Percentiles rank a stretch among this genome's conserved stretches.
Evolutionary conservation across 768 basidiomycete genomes (phyloP).

Genomic region (Agaricus sinodeliciosus): DNA sequence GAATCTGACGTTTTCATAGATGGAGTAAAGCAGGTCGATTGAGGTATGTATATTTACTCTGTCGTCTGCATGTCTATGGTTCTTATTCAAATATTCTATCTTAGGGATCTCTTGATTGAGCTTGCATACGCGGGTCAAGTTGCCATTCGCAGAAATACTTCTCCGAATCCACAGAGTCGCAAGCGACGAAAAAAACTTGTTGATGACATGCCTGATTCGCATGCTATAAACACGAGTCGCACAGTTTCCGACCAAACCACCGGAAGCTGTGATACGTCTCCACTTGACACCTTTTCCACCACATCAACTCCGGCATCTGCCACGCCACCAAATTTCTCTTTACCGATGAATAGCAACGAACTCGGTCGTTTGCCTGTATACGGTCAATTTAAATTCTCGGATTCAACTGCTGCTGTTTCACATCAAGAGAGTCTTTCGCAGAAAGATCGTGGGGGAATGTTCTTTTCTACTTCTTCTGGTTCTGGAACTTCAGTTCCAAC

Average conservation of each 20-base stretch:
- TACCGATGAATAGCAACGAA: slow-evolving; percentile 54
- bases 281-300: neutral
- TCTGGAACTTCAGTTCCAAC: neutral
- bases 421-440: slow-evolving; percentile 4
- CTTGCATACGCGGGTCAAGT: slow-evolving; percentile 30
- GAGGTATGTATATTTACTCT: slow-evolving; percentile 21
- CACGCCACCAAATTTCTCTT: slow-evolving; percentile 21
- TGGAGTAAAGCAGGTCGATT: slow-evolving; percentile 36
- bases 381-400: slow-evolving; percentile 33
- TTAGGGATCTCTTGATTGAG: slow-evolving; percentile 30
- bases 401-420: slow-evolving; percentile 14
- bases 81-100: neutral
- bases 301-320: slow-evolving; percentile 16
- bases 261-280: neutral
- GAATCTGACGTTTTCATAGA: slow-evolving; percentile 17
- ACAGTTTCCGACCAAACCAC: neutral
- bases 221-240: neutral
- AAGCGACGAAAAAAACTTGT: slow-evolving; percentile 16
- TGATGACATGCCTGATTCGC: slow-evolving; percentile 6
- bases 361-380: slow-evolving; percentile 48
- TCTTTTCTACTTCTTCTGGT: no score
- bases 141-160: slow-evolving; percentile 14
- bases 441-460: neutral
- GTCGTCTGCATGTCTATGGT: neutral
- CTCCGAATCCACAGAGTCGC: slow-evolving; percentile 2